These are phyloP conservation scores for Leccinum pellstonianum DNA, from an alignment of 768 basidiomycete genomes.

Conservation along the genomic window DNA sequence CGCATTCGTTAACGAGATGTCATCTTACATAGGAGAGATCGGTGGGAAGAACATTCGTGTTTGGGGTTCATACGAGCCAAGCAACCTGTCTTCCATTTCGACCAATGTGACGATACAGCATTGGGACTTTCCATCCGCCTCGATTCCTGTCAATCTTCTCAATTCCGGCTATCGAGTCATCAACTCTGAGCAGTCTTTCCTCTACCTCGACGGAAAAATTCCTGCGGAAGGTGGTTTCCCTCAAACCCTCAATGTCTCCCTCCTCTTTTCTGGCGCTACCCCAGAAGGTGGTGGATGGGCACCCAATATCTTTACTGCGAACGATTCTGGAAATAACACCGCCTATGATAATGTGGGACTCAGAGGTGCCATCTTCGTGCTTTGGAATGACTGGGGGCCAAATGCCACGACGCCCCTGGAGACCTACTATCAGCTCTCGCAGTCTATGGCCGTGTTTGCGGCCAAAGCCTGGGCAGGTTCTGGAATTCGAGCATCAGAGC, in stretches of 20 bases:
- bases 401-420: conserved; percentile 45
- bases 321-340: conserved; percentile 35
- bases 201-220: conserved; percentile 39
- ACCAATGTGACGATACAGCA: conserved; percentile 45
- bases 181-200: conserved; percentile 36
- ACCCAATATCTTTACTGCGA: conserved; percentile 35
- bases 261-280: conserved; percentile 32
- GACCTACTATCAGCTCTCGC: conserved; percentile 43
- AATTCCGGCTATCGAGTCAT: conserved; percentile 37
- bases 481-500: conserved; percentile 32
- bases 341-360: conserved; percentile 26
- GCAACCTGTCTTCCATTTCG: conserved; percentile 35
- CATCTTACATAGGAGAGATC: conserved; percentile 32
- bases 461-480: conserved; percentile 47
- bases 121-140: conserved; percentile 37
- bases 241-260: conserved; percentile 29
- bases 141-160: conserved; percentile 35
- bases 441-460: conserved; percentile 39
- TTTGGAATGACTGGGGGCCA: conserved; percentile 48
- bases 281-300: conserved; percentile 35
- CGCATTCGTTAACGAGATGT: conserved; percentile 43
- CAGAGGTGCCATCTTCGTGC: conserved; percentile 36
- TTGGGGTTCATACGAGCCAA: conserved; percentile 44
- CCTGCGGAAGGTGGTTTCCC: conserved; percentile 34
- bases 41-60: conserved; percentile 40